Conservation (phyloP, 208 protist genomes). For the Leptomonas seymouri region DNA sequence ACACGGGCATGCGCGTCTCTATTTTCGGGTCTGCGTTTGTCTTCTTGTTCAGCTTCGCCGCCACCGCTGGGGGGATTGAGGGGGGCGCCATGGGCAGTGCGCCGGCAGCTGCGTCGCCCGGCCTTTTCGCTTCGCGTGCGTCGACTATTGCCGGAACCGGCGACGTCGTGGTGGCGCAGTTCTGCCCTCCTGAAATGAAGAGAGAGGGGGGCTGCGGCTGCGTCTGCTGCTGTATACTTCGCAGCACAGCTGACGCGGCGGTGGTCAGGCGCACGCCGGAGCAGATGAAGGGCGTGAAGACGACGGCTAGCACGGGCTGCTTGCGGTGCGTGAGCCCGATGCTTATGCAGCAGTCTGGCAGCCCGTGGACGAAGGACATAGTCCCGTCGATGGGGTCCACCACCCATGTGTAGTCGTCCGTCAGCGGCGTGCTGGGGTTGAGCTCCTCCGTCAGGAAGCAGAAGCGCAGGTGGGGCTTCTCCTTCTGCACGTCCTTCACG, state of each 20-base stretch:
- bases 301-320: constrained; percentile 61
- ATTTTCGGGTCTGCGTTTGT: background rate
- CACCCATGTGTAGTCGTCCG: constrained; percentile 70
- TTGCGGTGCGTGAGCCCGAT: constrained; percentile 64
- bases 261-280: constrained; percentile 29
- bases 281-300: constrained; percentile 68
- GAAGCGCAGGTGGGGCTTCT: constrained; percentile 42
- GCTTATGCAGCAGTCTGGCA: constrained; percentile 78
- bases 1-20: background rate
- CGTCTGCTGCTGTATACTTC: constrained; percentile 24
- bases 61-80: background rate
- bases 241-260: constrained; percentile 21
- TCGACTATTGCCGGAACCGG: no score
- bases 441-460: constrained; percentile 57
- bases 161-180: no score
- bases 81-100: background rate
- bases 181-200: background rate
- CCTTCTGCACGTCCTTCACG: constrained; percentile 32
- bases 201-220: constrained; percentile 5
- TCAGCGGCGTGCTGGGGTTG: constrained; percentile 35
- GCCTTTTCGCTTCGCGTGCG: no score
- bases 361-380: constrained; percentile 73
- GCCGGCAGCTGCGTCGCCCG: background rate
- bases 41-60: background rate
- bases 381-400: constrained; percentile 85